A percentile compares a stretch with the other conserved stretches of the same genome.
These are phyloP conservation scores for Boletus edulis DNA, from an alignment of 768 basidiomycete species.

Conservation along the genomic window DNA sequence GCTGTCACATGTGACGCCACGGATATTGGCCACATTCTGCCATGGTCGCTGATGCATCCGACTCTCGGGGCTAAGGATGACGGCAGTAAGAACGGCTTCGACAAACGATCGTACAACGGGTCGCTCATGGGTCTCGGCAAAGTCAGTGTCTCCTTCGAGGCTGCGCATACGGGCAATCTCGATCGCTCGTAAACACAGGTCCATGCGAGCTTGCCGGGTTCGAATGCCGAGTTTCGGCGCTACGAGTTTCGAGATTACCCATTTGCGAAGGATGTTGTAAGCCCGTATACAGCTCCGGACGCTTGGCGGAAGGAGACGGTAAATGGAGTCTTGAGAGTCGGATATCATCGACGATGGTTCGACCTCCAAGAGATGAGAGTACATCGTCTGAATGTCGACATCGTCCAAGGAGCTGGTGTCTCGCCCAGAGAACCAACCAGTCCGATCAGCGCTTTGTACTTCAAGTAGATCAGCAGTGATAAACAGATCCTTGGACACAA, in stretches of 20 bases:
- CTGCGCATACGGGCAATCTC: slow-evolving; percentile 70
- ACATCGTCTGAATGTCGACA: slow-evolving; percentile 78
- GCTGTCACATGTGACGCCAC: slow-evolving; percentile 62
- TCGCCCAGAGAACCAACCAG: slow-evolving; percentile 68
- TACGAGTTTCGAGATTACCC: slow-evolving; percentile 70
- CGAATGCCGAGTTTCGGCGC: slow-evolving; percentile 62
- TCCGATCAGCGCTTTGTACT: slow-evolving; percentile 74
- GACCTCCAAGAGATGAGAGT: slow-evolving; percentile 68
- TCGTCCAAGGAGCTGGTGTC: slow-evolving; percentile 57
- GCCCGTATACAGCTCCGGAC: slow-evolving; percentile 77
- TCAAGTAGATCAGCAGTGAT: slow-evolving; percentile 76
- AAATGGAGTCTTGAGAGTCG: slow-evolving; percentile 67
- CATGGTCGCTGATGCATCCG: slow-evolving; percentile 77
- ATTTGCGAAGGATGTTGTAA: slow-evolving; percentile 73
- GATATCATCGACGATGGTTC: slow-evolving; percentile 71
- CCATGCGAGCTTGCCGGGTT: slow-evolving; percentile 68
- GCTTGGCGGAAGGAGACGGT: slow-evolving; percentile 72
- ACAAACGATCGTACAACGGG: slow-evolving; percentile 78
- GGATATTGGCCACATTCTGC: slow-evolving; percentile 64
- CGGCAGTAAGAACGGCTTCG: slow-evolving; percentile 73
- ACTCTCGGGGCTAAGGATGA: slow-evolving; percentile 74
- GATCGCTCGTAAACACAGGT: slow-evolving; percentile 65
- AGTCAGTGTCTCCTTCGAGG: slow-evolving; percentile 33
- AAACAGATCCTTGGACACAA: slow-evolving; percentile 61
- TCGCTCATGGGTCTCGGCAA: slow-evolving; percentile 45